Evolutionary conservation across 192 early-diverging fungal species (phyloP).

Genomic region (Coemansia sp.): DNA sequence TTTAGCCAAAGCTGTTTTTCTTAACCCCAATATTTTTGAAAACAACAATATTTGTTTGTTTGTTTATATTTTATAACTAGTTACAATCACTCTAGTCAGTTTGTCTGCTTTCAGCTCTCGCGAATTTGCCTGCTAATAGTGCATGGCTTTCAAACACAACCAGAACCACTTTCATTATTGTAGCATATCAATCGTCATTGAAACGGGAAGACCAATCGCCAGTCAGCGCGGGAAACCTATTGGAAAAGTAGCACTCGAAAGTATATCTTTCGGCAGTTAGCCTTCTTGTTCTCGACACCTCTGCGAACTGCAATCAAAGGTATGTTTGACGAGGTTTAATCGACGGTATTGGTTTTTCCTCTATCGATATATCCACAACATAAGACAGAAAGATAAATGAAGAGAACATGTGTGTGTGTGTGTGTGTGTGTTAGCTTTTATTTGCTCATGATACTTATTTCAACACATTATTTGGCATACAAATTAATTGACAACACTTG

Average conservation of each 20-base stretch:
- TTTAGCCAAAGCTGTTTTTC: no score
- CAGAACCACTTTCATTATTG: neutral
- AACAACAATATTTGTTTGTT: no score
- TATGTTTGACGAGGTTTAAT: neutral
- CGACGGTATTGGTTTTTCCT: neutral
- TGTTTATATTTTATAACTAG: no score
- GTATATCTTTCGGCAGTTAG: neutral
- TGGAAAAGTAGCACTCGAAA: neutral
- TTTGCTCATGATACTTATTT: neutral
- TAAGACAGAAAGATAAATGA: neutral
- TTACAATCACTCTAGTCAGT: no score
- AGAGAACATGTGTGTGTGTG: neutral
- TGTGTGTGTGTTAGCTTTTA: neutral
- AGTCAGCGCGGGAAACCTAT: neutral
- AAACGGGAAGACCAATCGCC: neutral
- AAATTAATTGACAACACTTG: no score
- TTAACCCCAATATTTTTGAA: no score
- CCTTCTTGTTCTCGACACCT: neutral
- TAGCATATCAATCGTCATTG: neutral
- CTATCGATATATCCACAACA: neutral
- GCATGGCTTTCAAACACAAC: neutral
- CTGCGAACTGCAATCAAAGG: neutral
- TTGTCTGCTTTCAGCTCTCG: no score
- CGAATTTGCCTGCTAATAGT: neutral
- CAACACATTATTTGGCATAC: no score